Evolutionary conservation across 345 rosid species (phyloP).

Genomic region (Gossypium thurberi): DNA sequence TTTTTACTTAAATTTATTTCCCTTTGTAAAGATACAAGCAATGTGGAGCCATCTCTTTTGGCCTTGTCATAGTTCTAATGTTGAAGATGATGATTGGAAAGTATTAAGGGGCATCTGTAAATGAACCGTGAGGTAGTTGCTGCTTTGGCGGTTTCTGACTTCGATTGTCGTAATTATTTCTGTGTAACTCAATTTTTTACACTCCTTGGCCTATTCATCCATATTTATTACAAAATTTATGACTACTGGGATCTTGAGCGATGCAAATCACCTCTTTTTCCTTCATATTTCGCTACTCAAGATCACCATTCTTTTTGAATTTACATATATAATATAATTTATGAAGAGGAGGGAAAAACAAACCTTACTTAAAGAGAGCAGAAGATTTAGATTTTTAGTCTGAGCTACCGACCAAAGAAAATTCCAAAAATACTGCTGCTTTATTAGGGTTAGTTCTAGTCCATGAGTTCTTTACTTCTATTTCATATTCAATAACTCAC

Average conservation of each 20-base stretch:
- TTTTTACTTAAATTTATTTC: background rate
- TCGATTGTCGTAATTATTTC: background rate
- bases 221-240: background rate
- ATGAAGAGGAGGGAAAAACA: too few relatives aligned
- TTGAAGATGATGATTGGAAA: background rate
- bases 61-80: background rate
- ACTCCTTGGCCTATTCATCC: background rate
- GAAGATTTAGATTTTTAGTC: too few relatives aligned
- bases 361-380: too few relatives aligned
- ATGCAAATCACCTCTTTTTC: background rate
- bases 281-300: background rate
- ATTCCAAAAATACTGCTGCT: too few relatives aligned
- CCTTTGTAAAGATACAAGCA: conserved; percentile 14
- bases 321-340: too few relatives aligned
- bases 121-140: background rate
- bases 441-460: too few relatives aligned
- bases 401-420: too few relatives aligned
- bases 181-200: background rate
- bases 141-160: too few relatives aligned
- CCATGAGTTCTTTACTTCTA: too few relatives aligned
- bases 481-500: too few relatives aligned
- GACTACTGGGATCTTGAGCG: background rate
- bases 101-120: background rate
- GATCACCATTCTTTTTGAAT: background rate
- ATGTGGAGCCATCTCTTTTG: background rate